Evolutionary conservation across 2,329 filamentous ascomycete species (phyloP), one percentile per base, ranked within the genome.

Genomic region (Scedosporium apiospermum): DNA sequence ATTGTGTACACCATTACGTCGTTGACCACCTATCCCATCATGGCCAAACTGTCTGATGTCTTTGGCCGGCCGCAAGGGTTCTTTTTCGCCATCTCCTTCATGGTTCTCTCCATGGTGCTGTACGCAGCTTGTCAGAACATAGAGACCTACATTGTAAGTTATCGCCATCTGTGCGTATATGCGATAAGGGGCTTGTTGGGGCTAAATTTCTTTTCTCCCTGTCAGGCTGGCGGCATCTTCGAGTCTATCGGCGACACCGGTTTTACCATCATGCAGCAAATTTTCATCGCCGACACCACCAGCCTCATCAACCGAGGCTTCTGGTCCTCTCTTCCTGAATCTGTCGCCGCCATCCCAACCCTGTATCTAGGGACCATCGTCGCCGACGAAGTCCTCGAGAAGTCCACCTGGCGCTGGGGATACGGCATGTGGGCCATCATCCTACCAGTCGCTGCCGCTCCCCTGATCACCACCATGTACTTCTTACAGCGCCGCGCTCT

Each of bases 271-370:
- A 73, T 70, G 65, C 70, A 74, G 58, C 71, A 74, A 58, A 69
- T 88, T 23, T 84, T 88, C 68, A 83, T 85, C 63, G 82, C 85
- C 38, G 86, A 88, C 66, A 84, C 82, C 1, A 84, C 84, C 9
- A 79, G 77, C 51, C 74, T 88, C 34, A 76, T 82, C 66, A 85
- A 87, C 69, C 80, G 86, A 67, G 85, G 82, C 26, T 75, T 88
- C 55, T 77, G 86, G 66, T 81, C 83, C 3, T 79, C 81, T 38
- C 79, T 86, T 1, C 85, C 85, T 1, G 84, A 84, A 67, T 69
- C 71, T 6, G 64, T 73, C 64, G 69, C 69, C 14, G 67, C 70
- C 0, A 71, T 73, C n/a, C 70, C 71, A 0, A 71, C 71, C 0
- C 67, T 74, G 0, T 71, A 73, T 4, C 67, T 73, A 0, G 72